A percentile compares a stretch with the other conserved stretches of the same genome.
These are phyloP conservation scores for Cynara cardunculus DNA, from an alignment of 129 eudicot species.

Conservation along the genomic window DNA sequence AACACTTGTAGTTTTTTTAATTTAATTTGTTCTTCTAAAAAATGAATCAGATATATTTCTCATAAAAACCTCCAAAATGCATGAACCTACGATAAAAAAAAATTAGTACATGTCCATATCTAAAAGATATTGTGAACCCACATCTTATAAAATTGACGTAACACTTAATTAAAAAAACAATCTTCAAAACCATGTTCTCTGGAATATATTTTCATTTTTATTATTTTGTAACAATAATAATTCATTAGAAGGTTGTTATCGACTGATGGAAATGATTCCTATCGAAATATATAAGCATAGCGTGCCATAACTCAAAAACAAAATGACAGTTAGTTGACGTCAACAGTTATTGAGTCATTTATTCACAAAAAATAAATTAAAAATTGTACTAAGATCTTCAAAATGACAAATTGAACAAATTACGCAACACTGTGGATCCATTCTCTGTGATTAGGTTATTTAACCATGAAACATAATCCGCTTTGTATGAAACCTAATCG, in stretches of 20 bases:
- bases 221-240: background rate
- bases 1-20: background rate
- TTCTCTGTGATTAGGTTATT: too few relatives aligned
- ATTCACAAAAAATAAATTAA: too few relatives aligned
- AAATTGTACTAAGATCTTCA: too few relatives aligned
- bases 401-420: background rate
- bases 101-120: background rate
- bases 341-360: too few relatives aligned
- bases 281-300: background rate
- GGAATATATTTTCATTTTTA: background rate
- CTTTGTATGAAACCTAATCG: background rate
- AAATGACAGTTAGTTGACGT: background rate
- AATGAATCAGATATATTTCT: background rate
- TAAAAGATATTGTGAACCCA: background rate
- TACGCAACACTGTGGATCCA: background rate
- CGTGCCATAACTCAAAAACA: background rate
- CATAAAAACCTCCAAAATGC: background rate
- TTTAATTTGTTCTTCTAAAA: too few relatives aligned
- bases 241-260: background rate
- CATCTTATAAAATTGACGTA: background rate
- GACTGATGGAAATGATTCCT: background rate
- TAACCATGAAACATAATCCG: background rate
- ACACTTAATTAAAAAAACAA: background rate
- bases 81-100: background rate
- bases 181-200: background rate